Base-by-base conservation (phyloP, 768 basidiomycete species). In the Termitomyces heimii region DNA sequence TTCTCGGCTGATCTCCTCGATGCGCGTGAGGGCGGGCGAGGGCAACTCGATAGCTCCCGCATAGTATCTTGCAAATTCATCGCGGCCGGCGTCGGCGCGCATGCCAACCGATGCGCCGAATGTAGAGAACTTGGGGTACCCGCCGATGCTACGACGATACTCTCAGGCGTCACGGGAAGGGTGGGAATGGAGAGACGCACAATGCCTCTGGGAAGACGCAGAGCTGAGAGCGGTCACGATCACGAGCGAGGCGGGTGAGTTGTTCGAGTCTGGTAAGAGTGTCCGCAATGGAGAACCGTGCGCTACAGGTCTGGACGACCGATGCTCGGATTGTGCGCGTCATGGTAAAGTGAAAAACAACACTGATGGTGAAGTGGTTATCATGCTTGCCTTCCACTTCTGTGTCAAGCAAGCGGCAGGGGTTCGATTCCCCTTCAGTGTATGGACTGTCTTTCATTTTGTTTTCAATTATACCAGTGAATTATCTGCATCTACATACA, bases 381-480 rank as follows among this genome's bases (percentile, higher is more conserved):
- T 88, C 86, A 89, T 89, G 86, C 88, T 88, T 88, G 86, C 85
- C 87, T 88, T 88, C 87, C 86, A 88, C 79, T 62, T 12, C 0
- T 9, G 18, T 28, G 18, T 51, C 2, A 26, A 70, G 68, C 69
- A 70, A 70, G 76, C 76, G 77, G 77, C 75, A 77, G 74, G 76
- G 77, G 77, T 77, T 77, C 76, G 77, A 77, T 75, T 77, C 77
- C 77, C 76, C 74, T 78, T 77, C 68, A 66, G 75, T 68, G 69
- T 68, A 70, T n/a, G n/a, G n/a, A n/a, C n/a, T n/a, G n/a, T n/a
- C n/a, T n/a, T n/a, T n/a, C n/a, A n/a, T n/a, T n/a, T n/a, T n/a
- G n/a, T n/a, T n/a, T n/a, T n/a, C n/a, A n/a, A n/a, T n/a, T n/a
- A n/a, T n/a, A n/a, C n/a, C n/a, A n/a, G n/a, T n/a, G n/a, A n/a